These are phyloP conservation scores for Ceratobasidium sp. DNA, from an alignment of 1,284 basidiomycete species.

Conservation along the genomic window DNA sequence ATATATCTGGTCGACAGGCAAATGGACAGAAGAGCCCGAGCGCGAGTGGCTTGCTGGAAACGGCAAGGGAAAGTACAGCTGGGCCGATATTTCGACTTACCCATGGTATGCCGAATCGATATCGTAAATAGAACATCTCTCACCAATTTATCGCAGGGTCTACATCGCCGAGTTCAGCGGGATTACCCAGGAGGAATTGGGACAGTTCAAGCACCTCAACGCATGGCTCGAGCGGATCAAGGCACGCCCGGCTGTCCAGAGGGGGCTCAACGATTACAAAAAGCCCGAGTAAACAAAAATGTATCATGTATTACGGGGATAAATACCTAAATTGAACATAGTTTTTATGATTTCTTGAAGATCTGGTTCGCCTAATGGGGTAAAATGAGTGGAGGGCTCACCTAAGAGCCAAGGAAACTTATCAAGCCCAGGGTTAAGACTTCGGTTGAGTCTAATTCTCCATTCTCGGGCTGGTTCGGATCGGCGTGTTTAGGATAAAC, in stretches of 20 bases:
- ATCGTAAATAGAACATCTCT: background rate
- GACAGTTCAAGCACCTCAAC: constrained; percentile 32
- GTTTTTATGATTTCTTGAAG: background rate
- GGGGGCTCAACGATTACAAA: constrained; percentile 37
- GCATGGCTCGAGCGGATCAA: constrained; percentile 40
- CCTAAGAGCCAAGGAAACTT: constrained; percentile 22
- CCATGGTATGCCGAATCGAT: constrained; percentile 17
- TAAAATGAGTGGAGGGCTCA: constrained; percentile 1
- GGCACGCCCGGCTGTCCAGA: constrained; percentile 35
- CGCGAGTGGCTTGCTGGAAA: constrained; percentile 40
- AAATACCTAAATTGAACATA: background rate
- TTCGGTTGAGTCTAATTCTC: constrained; percentile 38
- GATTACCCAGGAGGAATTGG: constrained; percentile 38
- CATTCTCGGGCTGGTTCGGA: constrained; percentile 37
- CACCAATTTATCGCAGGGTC: constrained; percentile 3
- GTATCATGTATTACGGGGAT: background rate
- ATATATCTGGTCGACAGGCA: background rate
- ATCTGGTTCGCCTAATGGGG: background rate
- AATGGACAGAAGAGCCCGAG: constrained; percentile 33
- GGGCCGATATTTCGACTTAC: constrained; percentile 40
- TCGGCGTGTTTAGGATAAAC: constrained; percentile 22
- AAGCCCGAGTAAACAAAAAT: constrained; percentile 25
- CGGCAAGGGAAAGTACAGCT: constrained; percentile 44
- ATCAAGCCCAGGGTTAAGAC: constrained; percentile 22
- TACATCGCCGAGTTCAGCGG: constrained; percentile 44